phyloP scores from a whole-genome alignment of 2,329 filamentous ascomycete genomes.

The Epichloe gansuensis region DNA sequence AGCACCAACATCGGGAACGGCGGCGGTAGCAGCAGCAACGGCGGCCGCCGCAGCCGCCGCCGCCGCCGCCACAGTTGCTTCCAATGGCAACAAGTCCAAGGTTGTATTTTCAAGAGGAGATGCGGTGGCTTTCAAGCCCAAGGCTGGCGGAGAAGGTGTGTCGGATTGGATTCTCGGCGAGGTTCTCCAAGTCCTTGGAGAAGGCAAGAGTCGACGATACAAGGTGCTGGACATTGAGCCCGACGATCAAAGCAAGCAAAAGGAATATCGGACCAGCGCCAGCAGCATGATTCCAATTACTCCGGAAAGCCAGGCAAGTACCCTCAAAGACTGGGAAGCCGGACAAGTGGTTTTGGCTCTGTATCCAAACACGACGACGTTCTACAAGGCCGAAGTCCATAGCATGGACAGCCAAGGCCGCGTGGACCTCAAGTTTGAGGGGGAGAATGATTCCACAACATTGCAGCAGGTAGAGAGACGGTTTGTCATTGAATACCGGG shows the following conservation, averaged over 20 bases:
- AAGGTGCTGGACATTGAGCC: conserved; percentile 72
- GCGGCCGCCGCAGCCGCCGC: not conserved
- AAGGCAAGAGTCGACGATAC: conserved; percentile 67
- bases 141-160: conserved; percentile 34
- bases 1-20: not conserved
- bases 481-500: conserved; percentile 62
- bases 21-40: not conserved
- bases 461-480: conserved; percentile 65
- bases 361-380: conserved; percentile 75
- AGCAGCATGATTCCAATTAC: conserved; percentile 70
- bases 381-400: conserved; percentile 75
- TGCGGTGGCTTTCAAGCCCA: conserved; percentile 54
- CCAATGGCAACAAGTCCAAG: conserved; percentile 29
- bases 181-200: conserved; percentile 62
- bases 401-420: conserved; percentile 45
- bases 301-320: conserved; percentile 33
- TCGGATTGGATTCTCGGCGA: conserved; percentile 64
- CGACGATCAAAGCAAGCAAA: conserved; percentile 54
- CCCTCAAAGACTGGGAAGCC: conserved; percentile 46
- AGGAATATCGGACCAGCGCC: conserved; percentile 59
- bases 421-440: conserved; percentile 64
- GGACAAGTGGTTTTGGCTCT: conserved; percentile 65
- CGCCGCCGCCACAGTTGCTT: conserved; percentile 2
- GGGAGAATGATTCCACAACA: conserved; percentile 61
- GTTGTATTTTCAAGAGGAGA: conserved; percentile 49